phyloP scores from a whole-genome alignment of 345 rosid species.

The Turnera subulata region DNA sequence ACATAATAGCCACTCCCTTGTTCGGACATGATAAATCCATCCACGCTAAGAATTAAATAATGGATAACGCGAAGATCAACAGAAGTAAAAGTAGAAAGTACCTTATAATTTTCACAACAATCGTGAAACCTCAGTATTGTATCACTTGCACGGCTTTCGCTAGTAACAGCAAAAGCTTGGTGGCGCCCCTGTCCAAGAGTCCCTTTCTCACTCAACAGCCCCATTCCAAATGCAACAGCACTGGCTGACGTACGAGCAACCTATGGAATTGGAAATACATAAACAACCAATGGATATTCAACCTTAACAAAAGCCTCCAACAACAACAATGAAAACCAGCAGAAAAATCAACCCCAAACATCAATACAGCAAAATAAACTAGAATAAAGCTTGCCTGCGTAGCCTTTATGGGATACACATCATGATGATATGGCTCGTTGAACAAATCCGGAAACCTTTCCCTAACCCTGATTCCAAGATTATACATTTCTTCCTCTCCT shows the following conservation, averaged over 20 bases:
- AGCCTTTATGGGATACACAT: constrained; percentile 1
- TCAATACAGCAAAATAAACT: too few species aligned
- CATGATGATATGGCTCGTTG: neutral
- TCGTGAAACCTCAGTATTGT: neutral
- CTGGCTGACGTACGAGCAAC: neutral
- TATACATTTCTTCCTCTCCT: neutral
- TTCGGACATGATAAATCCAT: too few species aligned
- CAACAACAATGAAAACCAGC: neutral
- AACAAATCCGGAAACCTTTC: neutral
- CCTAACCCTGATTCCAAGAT: neutral
- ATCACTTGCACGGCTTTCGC: neutral
- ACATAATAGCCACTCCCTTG: too few species aligned
- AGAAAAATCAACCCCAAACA: neutral
- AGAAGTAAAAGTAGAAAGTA: constrained; percentile 20
- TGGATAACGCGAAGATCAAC: neutral
- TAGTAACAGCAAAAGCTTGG: neutral
- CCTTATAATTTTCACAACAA: constrained; percentile 16
- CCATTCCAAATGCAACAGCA: neutral
- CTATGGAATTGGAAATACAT: constrained; percentile 2
- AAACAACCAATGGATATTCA: neutral
- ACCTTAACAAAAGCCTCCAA: neutral
- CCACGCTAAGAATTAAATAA: too few species aligned
- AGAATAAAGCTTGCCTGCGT: constrained; percentile 38
- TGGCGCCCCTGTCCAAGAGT: constrained; percentile 5
- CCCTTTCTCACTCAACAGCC: neutral